Percentiles rank a stretch among this genome's conserved stretches.
These are phyloP conservation scores for Ceriops zippeliana DNA, from an alignment of 345 rosid genomes.

Conservation along the genomic window DNA sequence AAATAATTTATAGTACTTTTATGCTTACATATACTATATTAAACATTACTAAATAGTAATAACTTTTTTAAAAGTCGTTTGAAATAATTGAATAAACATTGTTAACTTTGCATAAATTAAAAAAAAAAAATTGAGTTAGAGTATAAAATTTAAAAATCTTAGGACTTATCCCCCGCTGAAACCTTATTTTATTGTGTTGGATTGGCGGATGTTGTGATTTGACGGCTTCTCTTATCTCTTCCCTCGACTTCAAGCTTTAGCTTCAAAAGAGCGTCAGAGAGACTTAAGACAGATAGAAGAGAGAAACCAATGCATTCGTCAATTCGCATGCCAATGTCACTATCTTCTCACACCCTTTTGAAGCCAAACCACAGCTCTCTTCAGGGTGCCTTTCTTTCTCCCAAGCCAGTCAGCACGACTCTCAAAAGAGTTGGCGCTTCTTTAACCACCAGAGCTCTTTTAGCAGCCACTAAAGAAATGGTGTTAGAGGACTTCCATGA, in stretches of 20 bases:
- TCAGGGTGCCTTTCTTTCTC: constrained; percentile 21
- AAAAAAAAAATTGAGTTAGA: too few relatives aligned
- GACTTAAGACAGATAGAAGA: neutral
- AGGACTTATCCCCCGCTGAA: too few relatives aligned
- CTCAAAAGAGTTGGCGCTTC: constrained; percentile 13
- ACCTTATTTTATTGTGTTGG: too few relatives aligned
- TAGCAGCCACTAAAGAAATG: constrained; percentile 35
- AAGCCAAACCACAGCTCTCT: constrained; percentile 33
- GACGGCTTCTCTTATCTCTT: constrained; percentile 26
- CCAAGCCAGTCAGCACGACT: constrained; percentile 20
- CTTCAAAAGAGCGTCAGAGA: neutral
- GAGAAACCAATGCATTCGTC: constrained; percentile 32
- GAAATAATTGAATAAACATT: too few relatives aligned
- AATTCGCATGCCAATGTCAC: constrained; percentile 28
- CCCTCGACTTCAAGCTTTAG: neutral
- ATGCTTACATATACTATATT: too few relatives aligned
- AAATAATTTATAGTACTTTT: too few relatives aligned
- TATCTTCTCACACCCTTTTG: constrained; percentile 31
- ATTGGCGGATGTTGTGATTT: too few relatives aligned
- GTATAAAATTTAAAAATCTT: too few relatives aligned
- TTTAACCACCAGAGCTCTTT: constrained; percentile 33
- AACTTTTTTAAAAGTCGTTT: too few relatives aligned
- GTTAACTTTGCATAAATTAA: too few relatives aligned
- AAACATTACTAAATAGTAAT: too few relatives aligned
- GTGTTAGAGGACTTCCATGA: constrained; percentile 44